Base-by-base conservation (phyloP, 495 filamentous ascomycete genomes). In the Penicillium silybi region DNA sequence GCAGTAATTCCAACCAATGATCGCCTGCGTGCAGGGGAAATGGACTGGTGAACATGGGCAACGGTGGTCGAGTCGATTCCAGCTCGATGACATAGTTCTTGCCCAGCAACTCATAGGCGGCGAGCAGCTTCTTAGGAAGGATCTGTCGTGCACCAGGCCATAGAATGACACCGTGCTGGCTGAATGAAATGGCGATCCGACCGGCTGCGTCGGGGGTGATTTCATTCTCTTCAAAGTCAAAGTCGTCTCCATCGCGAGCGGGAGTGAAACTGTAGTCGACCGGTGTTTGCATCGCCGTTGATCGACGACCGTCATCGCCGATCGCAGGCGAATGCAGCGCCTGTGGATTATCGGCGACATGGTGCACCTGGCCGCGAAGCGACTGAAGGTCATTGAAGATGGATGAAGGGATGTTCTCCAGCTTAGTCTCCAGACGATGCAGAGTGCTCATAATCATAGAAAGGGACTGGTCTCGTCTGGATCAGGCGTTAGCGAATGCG, bases 371-470 rank as follows among this genome's bases (percentile, higher is more conserved):
- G 23, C 58, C 55, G 11, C 61, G 64, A 3, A 70, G 49, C 9
- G 66, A 65, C 20, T 69, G 64, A 11, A 75, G 51, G 20, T 75
- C 69, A 41, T 56, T 61, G 9, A 60, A 56, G 18, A 77, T 66
- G 5, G 65, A 62, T 3, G 56, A 58, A 0, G 73, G 73, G 6
- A 77, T 61, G 48, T 61, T 64, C 47, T 77, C 73, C 39, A 77
- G 44, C 47, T 77, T 77, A 0, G 72, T 77, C 60, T 77, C 73
- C 29, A 77, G 54, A 7, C 73, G 72, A 62, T 77, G 73, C 4
- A 77, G 64, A 35, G 73, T 77, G 48, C 73, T 77, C 68, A 77
- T 77, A 29, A 77, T 77, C 63, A 77, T 63, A 5, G 67, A 68
- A 26, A 77, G 63, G 17, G 73, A 77, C 46, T 77, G 73, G 44